phyloP scores from a whole-genome alignment of 805 yeast species.

The Cyberlindnera saturnus region DNA sequence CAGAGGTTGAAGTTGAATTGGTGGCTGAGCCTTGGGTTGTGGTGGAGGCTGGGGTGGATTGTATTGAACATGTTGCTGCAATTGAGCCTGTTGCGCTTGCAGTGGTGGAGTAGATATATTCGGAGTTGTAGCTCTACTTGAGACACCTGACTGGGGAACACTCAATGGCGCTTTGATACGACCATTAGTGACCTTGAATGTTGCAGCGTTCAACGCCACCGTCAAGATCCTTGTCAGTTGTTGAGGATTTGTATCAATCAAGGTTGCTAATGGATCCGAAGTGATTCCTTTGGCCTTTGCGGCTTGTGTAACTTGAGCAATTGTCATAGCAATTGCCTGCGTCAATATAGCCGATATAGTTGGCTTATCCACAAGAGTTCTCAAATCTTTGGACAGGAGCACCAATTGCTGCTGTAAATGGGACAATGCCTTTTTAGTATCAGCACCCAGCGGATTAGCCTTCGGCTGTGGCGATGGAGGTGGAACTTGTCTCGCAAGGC shows the following conservation, averaged over 20 bases:
- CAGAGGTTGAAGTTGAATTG: not conserved
- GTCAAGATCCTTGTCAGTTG: constrained; percentile 74
- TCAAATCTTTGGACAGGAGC: constrained; percentile 62
- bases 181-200: constrained; percentile 53
- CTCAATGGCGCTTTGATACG: constrained; percentile 38
- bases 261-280: constrained; percentile 70
- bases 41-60: constrained; percentile 1
- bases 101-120: constrained; percentile 7
- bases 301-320: constrained; percentile 82
- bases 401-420: constrained; percentile 84
- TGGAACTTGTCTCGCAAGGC: constrained; percentile 19
- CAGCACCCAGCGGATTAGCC: constrained; percentile 28
- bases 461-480: constrained; percentile 24
- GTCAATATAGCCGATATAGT: constrained; percentile 81
- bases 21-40: not conserved
- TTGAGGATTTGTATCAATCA: constrained; percentile 76
- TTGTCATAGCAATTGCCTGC: constrained; percentile 88
- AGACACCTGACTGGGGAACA: constrained; percentile 19
- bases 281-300: constrained; percentile 80
- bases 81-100: not conserved
- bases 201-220: constrained; percentile 76
- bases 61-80: constrained; percentile 2
- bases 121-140: constrained; percentile 16
- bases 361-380: constrained; percentile 71
- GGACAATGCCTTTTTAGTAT: constrained; percentile 57